Conservation (phyloP, 2,329 filamentous ascomycete genomes). For the Curvularia verruculosa region DNA sequence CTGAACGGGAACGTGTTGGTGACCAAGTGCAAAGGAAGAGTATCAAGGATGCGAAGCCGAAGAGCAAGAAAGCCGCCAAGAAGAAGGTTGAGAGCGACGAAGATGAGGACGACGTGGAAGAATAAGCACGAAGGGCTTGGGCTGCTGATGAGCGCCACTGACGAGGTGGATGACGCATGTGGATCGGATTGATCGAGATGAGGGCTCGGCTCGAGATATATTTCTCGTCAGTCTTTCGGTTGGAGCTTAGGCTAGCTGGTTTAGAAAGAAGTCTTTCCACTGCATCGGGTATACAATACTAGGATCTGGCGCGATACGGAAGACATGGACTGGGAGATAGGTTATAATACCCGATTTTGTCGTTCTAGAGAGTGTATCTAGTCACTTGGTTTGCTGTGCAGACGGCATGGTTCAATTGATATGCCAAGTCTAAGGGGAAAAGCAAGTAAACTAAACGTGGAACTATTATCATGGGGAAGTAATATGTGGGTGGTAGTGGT, state of each 20-base stretch:
- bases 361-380: background rate
- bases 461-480: no score
- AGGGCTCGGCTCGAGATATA: background rate
- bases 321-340: background rate
- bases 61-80: constrained; percentile 22
- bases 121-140: constrained; percentile 7
- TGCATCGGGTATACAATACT: background rate
- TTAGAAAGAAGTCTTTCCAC: background rate
- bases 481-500: background rate
- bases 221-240: background rate
- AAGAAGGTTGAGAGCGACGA: constrained; percentile 22
- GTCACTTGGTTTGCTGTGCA: background rate
- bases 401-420: background rate
- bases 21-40: constrained; percentile 65
- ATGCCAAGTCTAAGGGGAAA: background rate
- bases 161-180: constrained; percentile 1
- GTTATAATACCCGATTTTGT: background rate
- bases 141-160: constrained; percentile 2
- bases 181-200: background rate
- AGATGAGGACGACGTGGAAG: constrained; percentile 27
- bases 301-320: background rate
- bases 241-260: background rate
- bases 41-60: constrained; percentile 27
- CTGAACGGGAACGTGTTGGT: constrained; percentile 75
- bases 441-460: background rate